Evolutionary conservation across 495 filamentous ascomycete species (phyloP), one percentile per base, ranked within the genome.

Genomic region (Neurospora tetraspora): DNA sequence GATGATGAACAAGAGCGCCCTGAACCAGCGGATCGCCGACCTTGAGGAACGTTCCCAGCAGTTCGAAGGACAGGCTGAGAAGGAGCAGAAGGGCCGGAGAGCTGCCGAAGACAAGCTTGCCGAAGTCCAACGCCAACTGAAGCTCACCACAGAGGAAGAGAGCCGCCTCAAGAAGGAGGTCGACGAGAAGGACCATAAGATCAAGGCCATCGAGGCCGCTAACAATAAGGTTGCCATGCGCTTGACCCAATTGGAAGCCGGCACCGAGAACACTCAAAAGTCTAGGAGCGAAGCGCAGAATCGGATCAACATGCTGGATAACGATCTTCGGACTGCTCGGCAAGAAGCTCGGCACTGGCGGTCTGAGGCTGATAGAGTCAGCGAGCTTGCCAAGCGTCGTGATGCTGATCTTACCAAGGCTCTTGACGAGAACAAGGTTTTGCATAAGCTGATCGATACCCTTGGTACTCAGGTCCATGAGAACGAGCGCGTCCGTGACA

Each of bases 391-490:
- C 40, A 78, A 79, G 47, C 80, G 81, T n/a, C 82, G 81, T 71
- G 80, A 82, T 39, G 80, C 80, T 31, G 83, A 85, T 14, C 80
- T 85, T 37, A 72, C 76, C 14, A 78, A 84, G 14, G 74, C 81
- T 4, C 72, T 83, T 14, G 82, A 81, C 40, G 83, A 85, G 72
- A 85, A 82, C 73, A 84, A 82, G 76, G 83, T 87, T 47, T 80
- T 94, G 10, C 87, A 85, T 71, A 90, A 87, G 73, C 88, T 88
- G 36, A 88, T 96, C 75, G 87, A 90, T 73, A 88, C 87, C 6
- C 83, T 95, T 72, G 87, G 87, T 73, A 84, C 86, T 59, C 93
- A 97, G 77, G 88, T 97, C 69, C 90, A 97, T 81, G 94, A 98
- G 81, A 93, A 90, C 79, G 89, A 92, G 78, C 87, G 89, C 74